A percentile compares a stretch with the other conserved stretches of the same genome.
Conservation (phyloP, 1,284 basidiomycete species). For the Irpex sp. region DNA sequence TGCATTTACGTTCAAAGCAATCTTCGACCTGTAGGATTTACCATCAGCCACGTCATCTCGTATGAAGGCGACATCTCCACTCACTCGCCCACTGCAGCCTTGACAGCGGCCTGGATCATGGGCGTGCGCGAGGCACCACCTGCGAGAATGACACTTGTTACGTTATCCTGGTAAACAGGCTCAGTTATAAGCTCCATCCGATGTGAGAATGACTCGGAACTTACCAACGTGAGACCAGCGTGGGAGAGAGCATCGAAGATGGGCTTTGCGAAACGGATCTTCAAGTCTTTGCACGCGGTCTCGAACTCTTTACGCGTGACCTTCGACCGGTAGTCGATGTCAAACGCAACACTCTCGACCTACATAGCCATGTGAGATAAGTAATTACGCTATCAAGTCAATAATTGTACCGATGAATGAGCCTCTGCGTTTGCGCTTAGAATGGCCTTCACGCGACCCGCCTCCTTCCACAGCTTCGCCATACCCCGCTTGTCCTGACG, state of each 20-base stretch:
- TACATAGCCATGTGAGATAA: constrained; percentile 22
- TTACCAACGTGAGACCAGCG: constrained; percentile 65
- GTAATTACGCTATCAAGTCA: not conserved
- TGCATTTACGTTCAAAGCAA: constrained; percentile 93
- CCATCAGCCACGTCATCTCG: not conserved
- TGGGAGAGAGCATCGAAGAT: constrained; percentile 71
- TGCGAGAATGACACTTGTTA: constrained; percentile 87
- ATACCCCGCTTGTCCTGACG: constrained; percentile 79
- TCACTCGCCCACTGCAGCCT: constrained; percentile 69
- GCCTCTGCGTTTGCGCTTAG: constrained; percentile 91
- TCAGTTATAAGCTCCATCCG: not conserved
- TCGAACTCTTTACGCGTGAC: constrained; percentile 80
- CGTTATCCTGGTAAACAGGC: constrained; percentile 44
- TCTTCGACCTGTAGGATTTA: constrained; percentile 50
- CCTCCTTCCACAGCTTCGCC: constrained; percentile 93
- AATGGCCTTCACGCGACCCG: constrained; percentile 86
- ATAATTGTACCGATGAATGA: constrained; percentile 48
- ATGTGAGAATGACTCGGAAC: constrained; percentile 8
- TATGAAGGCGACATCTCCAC: constrained; percentile 22
- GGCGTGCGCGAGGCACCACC: constrained; percentile 90
- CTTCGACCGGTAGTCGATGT: constrained; percentile 85
- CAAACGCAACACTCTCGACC: constrained; percentile 86
- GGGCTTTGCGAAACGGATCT: constrained; percentile 61
- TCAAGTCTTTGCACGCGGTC: constrained; percentile 57
- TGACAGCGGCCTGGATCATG: constrained; percentile 83